These are phyloP conservation scores for Colletotrichum karsti DNA, from an alignment of 2,329 filamentous ascomycete species.

Conservation along the genomic window DNA sequence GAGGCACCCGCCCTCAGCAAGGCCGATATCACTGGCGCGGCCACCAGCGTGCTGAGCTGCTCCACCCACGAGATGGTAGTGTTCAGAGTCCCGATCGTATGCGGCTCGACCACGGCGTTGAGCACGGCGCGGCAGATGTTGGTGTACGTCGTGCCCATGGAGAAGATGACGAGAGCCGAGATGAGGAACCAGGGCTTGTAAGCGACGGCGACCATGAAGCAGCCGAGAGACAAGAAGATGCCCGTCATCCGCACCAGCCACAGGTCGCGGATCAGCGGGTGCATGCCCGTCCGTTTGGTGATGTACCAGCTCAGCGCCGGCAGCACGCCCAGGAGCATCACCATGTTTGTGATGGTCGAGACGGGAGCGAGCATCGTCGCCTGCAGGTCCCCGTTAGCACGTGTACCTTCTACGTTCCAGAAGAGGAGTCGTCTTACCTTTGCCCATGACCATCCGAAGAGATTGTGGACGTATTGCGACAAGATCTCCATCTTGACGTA, in stretches of 20 bases:
- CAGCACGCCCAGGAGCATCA: constrained; percentile 47
- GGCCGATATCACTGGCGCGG: constrained; percentile 54
- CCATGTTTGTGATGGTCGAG: constrained; percentile 45
- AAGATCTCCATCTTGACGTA: constrained; percentile 42
- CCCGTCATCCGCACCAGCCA: constrained; percentile 46
- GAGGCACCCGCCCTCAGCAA: constrained; percentile 55
- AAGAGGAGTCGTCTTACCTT: constrained; percentile 36
- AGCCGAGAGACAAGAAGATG: constrained; percentile 40
- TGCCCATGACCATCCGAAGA: constrained; percentile 58
- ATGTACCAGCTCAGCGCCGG: constrained; percentile 44
- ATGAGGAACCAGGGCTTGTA: constrained; percentile 44
- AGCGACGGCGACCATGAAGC: constrained; percentile 47
- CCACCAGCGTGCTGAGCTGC: constrained; percentile 54
- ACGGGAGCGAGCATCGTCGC: constrained; percentile 52
- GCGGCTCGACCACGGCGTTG: constrained; percentile 61
- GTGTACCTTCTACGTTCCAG: neutral
- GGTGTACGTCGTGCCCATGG: constrained; percentile 53
- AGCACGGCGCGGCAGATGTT: constrained; percentile 57
- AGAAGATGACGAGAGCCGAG: constrained; percentile 52
- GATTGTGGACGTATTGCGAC: constrained; percentile 61
- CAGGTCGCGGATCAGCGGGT: constrained; percentile 48
- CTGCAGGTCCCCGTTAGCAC: constrained; percentile 29
- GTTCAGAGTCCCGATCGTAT: constrained; percentile 63
- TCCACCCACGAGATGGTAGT: constrained; percentile 60
- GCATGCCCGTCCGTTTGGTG: constrained; percentile 37